These are phyloP conservation scores for Trypanosoma theileri DNA, from an alignment of 208 protist genomes.

Conservation along the genomic window DNA sequence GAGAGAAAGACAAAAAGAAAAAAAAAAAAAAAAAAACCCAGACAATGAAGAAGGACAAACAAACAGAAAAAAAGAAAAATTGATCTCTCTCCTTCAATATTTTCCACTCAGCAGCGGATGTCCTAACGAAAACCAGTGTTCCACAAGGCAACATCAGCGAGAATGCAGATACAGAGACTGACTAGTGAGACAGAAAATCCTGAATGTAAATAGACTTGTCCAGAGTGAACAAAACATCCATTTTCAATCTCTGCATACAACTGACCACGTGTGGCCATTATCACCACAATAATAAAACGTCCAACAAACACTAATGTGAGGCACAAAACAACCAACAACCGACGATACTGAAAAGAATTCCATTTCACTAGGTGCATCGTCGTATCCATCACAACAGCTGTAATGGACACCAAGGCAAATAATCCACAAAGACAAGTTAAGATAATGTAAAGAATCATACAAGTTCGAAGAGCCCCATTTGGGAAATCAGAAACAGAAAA, in stretches of 20 bases:
- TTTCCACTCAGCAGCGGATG: neutral
- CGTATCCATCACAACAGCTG: slow-evolving; percentile 18
- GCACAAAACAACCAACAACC: neutral
- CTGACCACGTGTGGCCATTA: neutral
- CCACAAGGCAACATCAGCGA: neutral
- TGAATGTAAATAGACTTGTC: neutral
- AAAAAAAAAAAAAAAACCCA: neutral
- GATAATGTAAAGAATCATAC: slow-evolving; percentile 50
- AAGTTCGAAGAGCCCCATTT: slow-evolving; percentile 8
- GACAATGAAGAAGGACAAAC: neutral
- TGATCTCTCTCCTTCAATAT: neutral
- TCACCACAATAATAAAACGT: neutral
- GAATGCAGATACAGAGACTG: neutral
- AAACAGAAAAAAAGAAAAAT: neutral
- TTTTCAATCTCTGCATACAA: neutral
- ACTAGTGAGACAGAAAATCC: neutral
- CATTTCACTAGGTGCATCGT: neutral
- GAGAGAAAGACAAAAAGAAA: neutral
- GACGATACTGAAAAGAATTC: neutral
- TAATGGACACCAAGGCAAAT: slow-evolving; percentile 31
- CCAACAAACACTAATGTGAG: neutral
- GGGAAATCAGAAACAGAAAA: slow-evolving; percentile 23
- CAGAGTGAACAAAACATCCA: neutral
- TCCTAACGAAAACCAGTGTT: neutral
- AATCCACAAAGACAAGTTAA: slow-evolving; percentile 33